These are phyloP conservation scores for Phytopythium helicoides DNA, from an alignment of 352 stramenopile species.

Conservation along the genomic window DNA sequence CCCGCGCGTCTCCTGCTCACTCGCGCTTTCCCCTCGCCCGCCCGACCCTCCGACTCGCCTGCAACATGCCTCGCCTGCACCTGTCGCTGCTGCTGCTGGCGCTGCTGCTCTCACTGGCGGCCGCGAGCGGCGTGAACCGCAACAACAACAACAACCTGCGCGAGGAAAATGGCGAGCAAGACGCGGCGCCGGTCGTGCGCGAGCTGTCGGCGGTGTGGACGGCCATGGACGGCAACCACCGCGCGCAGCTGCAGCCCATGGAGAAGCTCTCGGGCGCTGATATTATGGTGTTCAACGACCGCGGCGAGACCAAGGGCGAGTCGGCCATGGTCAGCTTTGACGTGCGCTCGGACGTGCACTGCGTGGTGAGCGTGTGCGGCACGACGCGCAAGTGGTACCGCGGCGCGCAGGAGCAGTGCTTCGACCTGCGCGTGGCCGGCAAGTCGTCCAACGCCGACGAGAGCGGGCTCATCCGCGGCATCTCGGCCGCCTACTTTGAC, in stretches of 20 bases:
- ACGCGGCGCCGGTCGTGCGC: constrained; percentile 24
- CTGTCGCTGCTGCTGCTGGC: neutral
- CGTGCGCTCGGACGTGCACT: constrained; percentile 63
- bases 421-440: constrained; percentile 63
- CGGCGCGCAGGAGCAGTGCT: constrained; percentile 62
- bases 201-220: constrained; percentile 39
- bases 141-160: constrained; percentile 32
- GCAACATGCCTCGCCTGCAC: too few relatives aligned
- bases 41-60: too few relatives aligned
- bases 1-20: too few relatives aligned
- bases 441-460: constrained; percentile 49
- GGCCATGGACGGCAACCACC: constrained; percentile 14
- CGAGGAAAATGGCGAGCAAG: constrained; percentile 16
- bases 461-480: constrained; percentile 63
- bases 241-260: constrained; percentile 26
- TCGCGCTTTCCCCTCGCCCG: too few relatives aligned
- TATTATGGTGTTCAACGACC: constrained; percentile 74
- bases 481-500: constrained; percentile 63
- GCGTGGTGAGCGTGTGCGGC: constrained; percentile 73
- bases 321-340: constrained; percentile 69
- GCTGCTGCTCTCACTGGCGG: constrained; percentile 1
- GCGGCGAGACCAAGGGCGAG: constrained; percentile 35
- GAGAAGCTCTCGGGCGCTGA: constrained; percentile 63
- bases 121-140: constrained; percentile 6
- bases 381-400: constrained; percentile 62